Base-by-base conservation (phyloP, 2,329 filamentous ascomycete genomes). In the Claviceps quebecensis region DNA sequence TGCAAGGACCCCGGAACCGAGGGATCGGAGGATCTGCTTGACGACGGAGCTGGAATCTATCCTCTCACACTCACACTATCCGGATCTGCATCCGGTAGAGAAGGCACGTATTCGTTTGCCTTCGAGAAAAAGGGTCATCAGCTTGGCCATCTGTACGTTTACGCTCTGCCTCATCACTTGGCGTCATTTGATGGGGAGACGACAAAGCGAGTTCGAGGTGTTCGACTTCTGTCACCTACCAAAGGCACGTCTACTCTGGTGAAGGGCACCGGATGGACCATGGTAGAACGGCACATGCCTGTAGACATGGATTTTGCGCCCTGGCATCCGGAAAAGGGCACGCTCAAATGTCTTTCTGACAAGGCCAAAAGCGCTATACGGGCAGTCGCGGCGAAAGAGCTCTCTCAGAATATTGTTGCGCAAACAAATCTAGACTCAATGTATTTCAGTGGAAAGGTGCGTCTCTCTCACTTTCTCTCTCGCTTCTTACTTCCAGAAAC, bases 391-490 rank as follows among this genome's bases (percentile, higher is more conserved):
- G 72, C 75, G n/a, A 76, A 73, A 19, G 93, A 98, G 64, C 70
- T 95, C 1, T 76, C 78, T 1, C 83, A 93, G 66, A 76, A 89
- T 62, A 87, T 96, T 66, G 66, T 72, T n/a, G 70, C 71, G 0
- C 83, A 93, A 61, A 80, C 81, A 5, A 79, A 93, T 56, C 71
- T 87, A 38, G 78, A 91, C 63, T 95, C 88, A 39, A 90, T 95
- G 81, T 97, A 97, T 67, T 96, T 84, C 66, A 86, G 86, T 58
- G 93, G 93, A 58, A 97, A 91, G 73, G 84, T 77, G 54, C 57
- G 65, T 54, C 7, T 13, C 0, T 8, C 2, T 48, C n/a, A 19
- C n/a, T 26, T 7, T 44, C 14, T 16, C 22, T 26, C 41, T 26
- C 13, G 5, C 13, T 17, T 7, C 8, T 13, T 2, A 8, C 14